A percentile compares a stretch with the other conserved stretches of the same genome.
phyloP scores from a whole-genome alignment of 2,329 filamentous ascomycete genomes.

The Davidsoniella virescens region DNA sequence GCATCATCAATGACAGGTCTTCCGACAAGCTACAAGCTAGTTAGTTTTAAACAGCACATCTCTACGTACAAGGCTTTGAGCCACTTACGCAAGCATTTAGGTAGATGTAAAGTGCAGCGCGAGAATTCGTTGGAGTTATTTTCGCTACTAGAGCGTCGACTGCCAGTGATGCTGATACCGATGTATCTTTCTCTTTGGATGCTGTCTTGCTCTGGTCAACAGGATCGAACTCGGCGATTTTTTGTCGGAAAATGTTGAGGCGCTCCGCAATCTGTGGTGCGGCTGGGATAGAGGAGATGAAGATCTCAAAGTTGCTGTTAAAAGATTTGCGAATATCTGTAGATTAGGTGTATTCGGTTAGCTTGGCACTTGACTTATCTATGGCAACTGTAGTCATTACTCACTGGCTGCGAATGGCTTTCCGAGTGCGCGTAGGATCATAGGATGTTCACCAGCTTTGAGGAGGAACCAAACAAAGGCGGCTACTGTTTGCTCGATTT shows the following conservation, averaged over 20 bases:
- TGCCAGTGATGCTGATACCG: conserved; percentile 27
- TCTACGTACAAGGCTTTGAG: neutral
- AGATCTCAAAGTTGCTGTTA: conserved; percentile 33
- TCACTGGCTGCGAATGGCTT: conserved; percentile 26
- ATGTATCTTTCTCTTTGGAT: conserved; percentile 24
- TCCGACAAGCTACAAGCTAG: conserved; percentile 50
- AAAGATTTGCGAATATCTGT: conserved; percentile 32
- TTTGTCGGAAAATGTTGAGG: conserved; percentile 42
- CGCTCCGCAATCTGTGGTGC: conserved; percentile 35
- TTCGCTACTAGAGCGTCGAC: conserved; percentile 37
- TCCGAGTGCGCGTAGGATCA: conserved; percentile 36
- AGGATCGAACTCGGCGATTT: conserved; percentile 34
- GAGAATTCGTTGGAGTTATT: conserved; percentile 54
- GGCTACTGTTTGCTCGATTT: conserved; percentile 43
- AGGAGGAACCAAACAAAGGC: conserved; percentile 49
- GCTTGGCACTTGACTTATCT: neutral
- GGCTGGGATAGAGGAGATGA: conserved; percentile 41
- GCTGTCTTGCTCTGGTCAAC: neutral
- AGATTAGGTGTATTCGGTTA: neutral
- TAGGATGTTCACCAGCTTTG: conserved; percentile 42
- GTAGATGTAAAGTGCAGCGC: conserved; percentile 73
- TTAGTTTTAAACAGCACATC: neutral
- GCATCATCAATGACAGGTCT: conserved; percentile 72
- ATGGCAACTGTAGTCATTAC: neutral
- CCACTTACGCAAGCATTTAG: conserved; percentile 57